These are phyloP conservation scores for Picea sitchensis DNA, from an alignment of 75 land plant species.

Conservation along the genomic window DNA sequence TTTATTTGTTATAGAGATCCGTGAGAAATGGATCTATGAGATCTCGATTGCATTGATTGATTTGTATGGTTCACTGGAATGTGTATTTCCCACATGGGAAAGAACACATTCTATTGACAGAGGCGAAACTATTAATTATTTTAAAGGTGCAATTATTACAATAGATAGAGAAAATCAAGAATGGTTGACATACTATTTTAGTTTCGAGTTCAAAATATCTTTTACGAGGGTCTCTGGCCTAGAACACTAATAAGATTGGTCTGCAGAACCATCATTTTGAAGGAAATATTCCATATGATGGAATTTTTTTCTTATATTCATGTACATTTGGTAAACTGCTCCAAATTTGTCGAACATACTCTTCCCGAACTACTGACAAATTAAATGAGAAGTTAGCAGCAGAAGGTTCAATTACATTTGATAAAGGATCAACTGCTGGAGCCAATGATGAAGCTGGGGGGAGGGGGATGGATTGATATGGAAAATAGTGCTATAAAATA, in stretches of 20 bases:
- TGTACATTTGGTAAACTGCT: neutral
- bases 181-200: neutral
- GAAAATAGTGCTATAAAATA: conserved; percentile 27
- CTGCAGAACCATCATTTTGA: neutral
- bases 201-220: neutral
- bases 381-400: neutral
- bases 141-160: no score
- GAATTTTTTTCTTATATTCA: neutral
- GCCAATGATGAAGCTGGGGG: conserved; percentile 17
- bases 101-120: no score
- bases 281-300: neutral
- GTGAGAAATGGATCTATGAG: no score
- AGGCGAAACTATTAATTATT: no score
- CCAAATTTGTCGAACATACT: conserved; percentile 7
- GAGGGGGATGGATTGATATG: conserved; percentile 32
- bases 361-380: conserved; percentile 1
- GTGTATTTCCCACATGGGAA: no score
- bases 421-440: conserved; percentile 9
- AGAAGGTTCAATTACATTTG: conserved; percentile 15
- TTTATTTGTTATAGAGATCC: no score
- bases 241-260: conserved; percentile 1
- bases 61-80: no score
- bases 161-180: neutral
- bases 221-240: neutral
- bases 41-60: no score